phyloP scores from a whole-genome alignment of 768 basidiomycete genomes.

The Pisolithus orientalis region DNA sequence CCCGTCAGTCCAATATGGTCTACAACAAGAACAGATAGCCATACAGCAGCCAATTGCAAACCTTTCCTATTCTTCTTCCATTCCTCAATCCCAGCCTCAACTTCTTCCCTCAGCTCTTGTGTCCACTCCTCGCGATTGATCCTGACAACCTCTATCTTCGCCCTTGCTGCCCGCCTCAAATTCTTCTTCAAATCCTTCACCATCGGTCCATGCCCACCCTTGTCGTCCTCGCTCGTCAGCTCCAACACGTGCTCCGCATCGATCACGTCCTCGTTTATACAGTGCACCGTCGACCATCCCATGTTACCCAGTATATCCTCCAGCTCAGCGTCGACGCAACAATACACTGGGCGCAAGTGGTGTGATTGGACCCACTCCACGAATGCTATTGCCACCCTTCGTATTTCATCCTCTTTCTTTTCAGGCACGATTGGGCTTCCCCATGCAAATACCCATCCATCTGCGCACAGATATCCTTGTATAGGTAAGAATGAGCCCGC shows the following conservation, averaged over 20 bases:
- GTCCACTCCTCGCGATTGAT: conserved; percentile 35
- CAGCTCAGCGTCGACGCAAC: conserved; percentile 47
- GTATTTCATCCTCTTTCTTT: conserved; percentile 26
- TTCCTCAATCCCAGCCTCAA: conserved; percentile 47
- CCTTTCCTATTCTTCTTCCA: conserved; percentile 53
- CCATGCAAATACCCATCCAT: conserved; percentile 53
- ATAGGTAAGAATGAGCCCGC: conserved; percentile 40
- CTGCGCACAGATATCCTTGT: conserved; percentile 52
- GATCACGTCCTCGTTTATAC: conserved; percentile 57
- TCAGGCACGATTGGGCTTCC: conserved; percentile 54
- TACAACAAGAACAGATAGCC: conserved; percentile 2
- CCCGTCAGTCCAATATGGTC: neutral
- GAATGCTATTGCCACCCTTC: conserved; percentile 34
- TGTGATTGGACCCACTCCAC: conserved; percentile 37
- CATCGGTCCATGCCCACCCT: conserved; percentile 31
- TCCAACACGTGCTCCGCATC: conserved; percentile 42
- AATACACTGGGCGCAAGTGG: conserved; percentile 51
- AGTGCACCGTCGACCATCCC: conserved; percentile 54
- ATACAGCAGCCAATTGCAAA: conserved; percentile 48
- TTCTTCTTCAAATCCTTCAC: conserved; percentile 61
- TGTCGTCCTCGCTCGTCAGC: conserved; percentile 30
- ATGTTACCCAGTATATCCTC: conserved; percentile 47
- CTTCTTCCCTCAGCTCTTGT: conserved; percentile 36
- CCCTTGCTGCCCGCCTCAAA: conserved; percentile 50
- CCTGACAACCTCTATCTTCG: conserved; percentile 44